Conservation (phyloP, 345 rosid species). For the Atalantia buxifolia region DNA sequence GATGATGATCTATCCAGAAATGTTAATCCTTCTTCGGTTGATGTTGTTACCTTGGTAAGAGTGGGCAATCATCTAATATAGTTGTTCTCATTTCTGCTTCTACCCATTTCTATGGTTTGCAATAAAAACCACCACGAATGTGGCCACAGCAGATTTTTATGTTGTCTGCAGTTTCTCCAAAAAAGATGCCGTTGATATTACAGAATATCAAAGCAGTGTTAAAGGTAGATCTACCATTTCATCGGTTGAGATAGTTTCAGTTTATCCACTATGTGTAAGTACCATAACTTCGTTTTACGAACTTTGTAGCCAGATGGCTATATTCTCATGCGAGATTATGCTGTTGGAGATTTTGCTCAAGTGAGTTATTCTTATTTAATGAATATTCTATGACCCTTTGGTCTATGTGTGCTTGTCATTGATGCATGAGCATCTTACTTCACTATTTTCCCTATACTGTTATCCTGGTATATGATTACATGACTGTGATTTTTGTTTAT, state of each 20-base stretch:
- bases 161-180: conserved; percentile 59
- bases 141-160: conserved; percentile 42
- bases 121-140: neutral
- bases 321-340: conserved; percentile 52
- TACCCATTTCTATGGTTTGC: conserved; percentile 8
- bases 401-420: neutral
- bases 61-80: neutral
- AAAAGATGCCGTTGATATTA: conserved; percentile 42
- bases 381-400: neutral
- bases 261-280: neutral
- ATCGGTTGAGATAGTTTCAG: neutral
- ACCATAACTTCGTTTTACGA: neutral
- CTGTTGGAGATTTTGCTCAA: conserved; percentile 56
- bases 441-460: neutral
- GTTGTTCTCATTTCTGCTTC: neutral
- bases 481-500: too few species aligned
- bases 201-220: conserved; percentile 40
- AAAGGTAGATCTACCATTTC: conserved; percentile 32
- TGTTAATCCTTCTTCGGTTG: conserved; percentile 47
- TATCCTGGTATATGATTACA: neutral
- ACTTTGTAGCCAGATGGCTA: conserved; percentile 44
- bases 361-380: conserved; percentile 20
- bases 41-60: conserved; percentile 52
- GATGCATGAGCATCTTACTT: neutral
- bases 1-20: conserved; percentile 31